Evolutionary conservation across 2,329 filamentous ascomycete species (phyloP).

Genomic region (Neonectria ditissima): DNA sequence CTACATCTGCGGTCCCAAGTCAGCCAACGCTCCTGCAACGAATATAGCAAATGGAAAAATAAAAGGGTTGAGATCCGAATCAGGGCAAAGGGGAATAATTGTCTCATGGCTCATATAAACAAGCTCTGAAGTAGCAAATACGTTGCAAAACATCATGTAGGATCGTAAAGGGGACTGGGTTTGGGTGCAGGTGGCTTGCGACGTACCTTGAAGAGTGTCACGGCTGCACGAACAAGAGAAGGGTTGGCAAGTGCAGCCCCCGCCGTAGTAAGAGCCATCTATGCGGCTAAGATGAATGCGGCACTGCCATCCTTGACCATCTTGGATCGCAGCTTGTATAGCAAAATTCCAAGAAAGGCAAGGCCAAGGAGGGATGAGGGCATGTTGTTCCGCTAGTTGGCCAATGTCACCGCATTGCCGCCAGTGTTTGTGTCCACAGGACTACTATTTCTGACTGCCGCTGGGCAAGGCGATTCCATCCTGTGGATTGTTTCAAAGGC

Average conservation of each 20-base stretch:
- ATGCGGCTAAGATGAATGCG: not conserved
- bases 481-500: too few species aligned
- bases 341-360: too few species aligned
- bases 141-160: conserved; percentile 3
- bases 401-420: too few species aligned
- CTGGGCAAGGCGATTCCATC: not conserved
- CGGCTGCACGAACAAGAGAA: conserved; percentile 97
- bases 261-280: not conserved
- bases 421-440: too few species aligned
- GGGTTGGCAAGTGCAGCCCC: conserved; percentile 88
- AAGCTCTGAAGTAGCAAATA: conserved; percentile 4
- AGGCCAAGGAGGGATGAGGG: too few species aligned
- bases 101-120: not conserved
- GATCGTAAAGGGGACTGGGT: not conserved
- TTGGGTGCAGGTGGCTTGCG: not conserved
- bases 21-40: conserved; percentile 13
- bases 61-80: conserved; percentile 57
- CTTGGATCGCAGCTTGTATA: too few species aligned
- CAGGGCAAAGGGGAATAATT: conserved; percentile 75
- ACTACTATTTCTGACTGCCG: not conserved
- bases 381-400: too few species aligned
- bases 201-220: conserved; percentile 99
- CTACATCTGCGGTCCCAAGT: conserved; percentile 79
- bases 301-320: too few species aligned
- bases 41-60: conserved; percentile 2